Conservation (phyloP, 352 stramenopile species). For the Pythium brachiatum region DNA sequence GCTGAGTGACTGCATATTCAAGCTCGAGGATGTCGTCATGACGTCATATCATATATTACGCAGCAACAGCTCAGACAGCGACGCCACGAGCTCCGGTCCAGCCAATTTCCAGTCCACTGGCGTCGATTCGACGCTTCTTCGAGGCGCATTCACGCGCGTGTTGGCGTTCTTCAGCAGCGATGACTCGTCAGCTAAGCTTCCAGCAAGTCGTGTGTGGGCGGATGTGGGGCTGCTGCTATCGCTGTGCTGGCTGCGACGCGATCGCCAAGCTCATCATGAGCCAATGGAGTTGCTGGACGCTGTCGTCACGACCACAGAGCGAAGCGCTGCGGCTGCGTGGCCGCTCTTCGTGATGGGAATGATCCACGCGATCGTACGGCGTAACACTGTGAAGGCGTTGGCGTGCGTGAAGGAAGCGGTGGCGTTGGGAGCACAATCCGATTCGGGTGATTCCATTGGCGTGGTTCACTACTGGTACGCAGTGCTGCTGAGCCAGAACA, state of each 20-base stretch:
- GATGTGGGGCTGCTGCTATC: conserved; percentile 30
- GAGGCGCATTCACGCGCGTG: conserved; percentile 22
- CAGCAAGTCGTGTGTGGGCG: conserved; percentile 13
- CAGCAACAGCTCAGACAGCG: neutral
- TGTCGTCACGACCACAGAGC: conserved; percentile 14
- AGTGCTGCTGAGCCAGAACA: conserved; percentile 38
- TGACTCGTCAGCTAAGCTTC: neutral
- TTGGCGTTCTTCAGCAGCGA: conserved; percentile 12
- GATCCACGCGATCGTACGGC: conserved; percentile 27
- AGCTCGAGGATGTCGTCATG: conserved; percentile 15
- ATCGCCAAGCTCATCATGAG: conserved; percentile 23
- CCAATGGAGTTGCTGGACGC: conserved; percentile 27
- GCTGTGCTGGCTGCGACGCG: conserved; percentile 34
- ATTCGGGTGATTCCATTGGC: conserved; percentile 4
- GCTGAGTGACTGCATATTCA: conserved; percentile 8
- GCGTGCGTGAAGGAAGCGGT: conserved; percentile 27
- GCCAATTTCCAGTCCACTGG: neutral
- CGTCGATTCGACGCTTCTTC: conserved; percentile 19
- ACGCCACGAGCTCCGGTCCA: neutral
- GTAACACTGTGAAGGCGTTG: conserved; percentile 30
- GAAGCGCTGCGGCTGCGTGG: conserved; percentile 17
- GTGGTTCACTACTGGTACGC: conserved; percentile 60
- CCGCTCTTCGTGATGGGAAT: conserved; percentile 48
- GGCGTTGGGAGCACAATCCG: neutral
- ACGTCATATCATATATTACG: conserved; percentile 2